Conservation (phyloP, 2,329 filamentous ascomycete genomes). For the Fusarium nygamai region DNA sequence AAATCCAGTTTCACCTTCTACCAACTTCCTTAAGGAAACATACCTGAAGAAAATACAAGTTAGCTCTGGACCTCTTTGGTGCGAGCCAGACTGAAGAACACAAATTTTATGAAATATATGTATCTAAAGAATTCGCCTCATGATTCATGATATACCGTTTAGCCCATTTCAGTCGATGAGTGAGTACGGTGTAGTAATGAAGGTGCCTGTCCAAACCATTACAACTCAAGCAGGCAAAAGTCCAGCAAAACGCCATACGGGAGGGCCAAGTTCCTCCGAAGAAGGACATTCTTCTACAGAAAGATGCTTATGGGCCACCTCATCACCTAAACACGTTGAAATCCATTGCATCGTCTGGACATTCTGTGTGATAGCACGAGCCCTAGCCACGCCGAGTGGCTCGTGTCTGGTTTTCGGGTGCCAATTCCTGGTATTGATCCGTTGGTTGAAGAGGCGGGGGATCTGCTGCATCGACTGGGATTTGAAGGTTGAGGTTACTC, state of each 20-base stretch:
- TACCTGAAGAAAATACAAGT: fast-evolving
- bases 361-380: too few species aligned
- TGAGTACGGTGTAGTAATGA: fast-evolving
- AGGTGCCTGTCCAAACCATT: fast-evolving
- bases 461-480: too few species aligned
- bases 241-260: fast-evolving
- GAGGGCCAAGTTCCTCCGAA: fast-evolving
- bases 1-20: neutral
- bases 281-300: fast-evolving
- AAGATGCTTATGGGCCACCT: fast-evolving
- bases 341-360: too few species aligned
- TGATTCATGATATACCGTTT: neutral
- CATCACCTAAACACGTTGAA: too few species aligned
- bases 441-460: too few species aligned
- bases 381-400: too few species aligned
- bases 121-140: neutral
- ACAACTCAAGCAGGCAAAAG: neutral
- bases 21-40: neutral
- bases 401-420: too few species aligned
- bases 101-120: fast-evolving
- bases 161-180: neutral
- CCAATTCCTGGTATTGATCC: too few species aligned
- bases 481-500: too few species aligned
- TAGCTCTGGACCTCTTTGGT: fast-evolving
- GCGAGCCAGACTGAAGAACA: neutral